phyloP scores from a whole-genome alignment of 345 rosid genomes.

The Pseudoturritis turrita region DNA sequence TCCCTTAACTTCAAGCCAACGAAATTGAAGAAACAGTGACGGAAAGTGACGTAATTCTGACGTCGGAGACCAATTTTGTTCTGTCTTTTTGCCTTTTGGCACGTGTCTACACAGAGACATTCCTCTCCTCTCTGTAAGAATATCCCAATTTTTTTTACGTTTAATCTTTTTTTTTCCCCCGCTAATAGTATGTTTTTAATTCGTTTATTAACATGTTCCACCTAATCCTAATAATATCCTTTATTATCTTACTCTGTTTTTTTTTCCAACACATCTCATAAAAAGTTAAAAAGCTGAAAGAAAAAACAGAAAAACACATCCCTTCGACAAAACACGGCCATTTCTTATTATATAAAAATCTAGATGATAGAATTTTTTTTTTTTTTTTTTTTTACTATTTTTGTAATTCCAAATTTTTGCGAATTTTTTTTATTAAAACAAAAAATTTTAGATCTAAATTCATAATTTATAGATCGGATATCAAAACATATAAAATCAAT shows the following conservation, averaged over 20 bases:
- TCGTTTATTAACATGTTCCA: background rate
- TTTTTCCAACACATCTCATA: no score
- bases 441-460: no score
- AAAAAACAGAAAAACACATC: background rate
- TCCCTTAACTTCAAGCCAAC: constrained; percentile 29
- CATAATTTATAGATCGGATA: no score
- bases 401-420: no score
- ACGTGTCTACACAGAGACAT: constrained; percentile 13
- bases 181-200: background rate
- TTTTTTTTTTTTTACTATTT: no score
- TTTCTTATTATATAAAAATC: no score
- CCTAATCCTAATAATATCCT: background rate
- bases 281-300: no score
- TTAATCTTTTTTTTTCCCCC: background rate
- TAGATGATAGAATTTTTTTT: no score
- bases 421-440: no score
- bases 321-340: no score
- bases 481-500: no score
- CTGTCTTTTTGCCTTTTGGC: background rate
- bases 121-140: background rate
- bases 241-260: no score
- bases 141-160: background rate
- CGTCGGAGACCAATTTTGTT: background rate
- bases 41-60: constrained; percentile 16
- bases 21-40: constrained; percentile 17